Evolutionary conservation across 768 basidiomycete genomes (phyloP).

Genomic region (Clathrus columnatus): DNA sequence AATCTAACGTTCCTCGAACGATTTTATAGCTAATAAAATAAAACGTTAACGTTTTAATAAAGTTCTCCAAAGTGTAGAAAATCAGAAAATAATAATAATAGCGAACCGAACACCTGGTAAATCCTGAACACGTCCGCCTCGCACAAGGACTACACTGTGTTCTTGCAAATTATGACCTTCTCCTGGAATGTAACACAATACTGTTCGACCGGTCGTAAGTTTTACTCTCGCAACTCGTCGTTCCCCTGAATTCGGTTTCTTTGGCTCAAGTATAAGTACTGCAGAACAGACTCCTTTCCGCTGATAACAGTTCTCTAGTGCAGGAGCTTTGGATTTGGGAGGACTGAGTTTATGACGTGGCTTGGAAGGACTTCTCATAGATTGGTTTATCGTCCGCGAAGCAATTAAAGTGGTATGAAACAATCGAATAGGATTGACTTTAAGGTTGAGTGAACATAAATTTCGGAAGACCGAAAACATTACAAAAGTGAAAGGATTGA

Average conservation of each 20-base stretch:
- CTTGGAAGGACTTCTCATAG: constrained; percentile 37
- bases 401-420: constrained; percentile 59
- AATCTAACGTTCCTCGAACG: constrained; percentile 86
- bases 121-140: constrained; percentile 95
- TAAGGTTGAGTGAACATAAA: constrained; percentile 16
- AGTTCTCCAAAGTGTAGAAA: not conserved
- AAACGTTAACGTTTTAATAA: constrained; percentile 3
- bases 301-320: constrained; percentile 73
- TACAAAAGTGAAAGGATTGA: constrained; percentile 10
- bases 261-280: constrained; percentile 75
- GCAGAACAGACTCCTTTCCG: constrained; percentile 86
- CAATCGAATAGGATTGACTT: constrained; percentile 29
- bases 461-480: constrained; percentile 7
- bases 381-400: constrained; percentile 74
- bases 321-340: constrained; percentile 54
- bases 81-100: not conserved
- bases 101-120: constrained; percentile 90
- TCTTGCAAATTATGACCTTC: constrained; percentile 98
- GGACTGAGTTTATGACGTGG: constrained; percentile 42
- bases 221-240: constrained; percentile 95
- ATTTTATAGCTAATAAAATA: constrained; percentile 71
- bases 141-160: constrained; percentile 89
- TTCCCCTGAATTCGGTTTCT: constrained; percentile 98
- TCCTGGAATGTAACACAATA: constrained; percentile 92
- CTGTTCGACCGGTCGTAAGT: constrained; percentile 76